A percentile compares a stretch with the other conserved stretches of the same genome.
phyloP scores from a whole-genome alignment of 768 basidiomycete species.

The Suillus hirtellus region DNA sequence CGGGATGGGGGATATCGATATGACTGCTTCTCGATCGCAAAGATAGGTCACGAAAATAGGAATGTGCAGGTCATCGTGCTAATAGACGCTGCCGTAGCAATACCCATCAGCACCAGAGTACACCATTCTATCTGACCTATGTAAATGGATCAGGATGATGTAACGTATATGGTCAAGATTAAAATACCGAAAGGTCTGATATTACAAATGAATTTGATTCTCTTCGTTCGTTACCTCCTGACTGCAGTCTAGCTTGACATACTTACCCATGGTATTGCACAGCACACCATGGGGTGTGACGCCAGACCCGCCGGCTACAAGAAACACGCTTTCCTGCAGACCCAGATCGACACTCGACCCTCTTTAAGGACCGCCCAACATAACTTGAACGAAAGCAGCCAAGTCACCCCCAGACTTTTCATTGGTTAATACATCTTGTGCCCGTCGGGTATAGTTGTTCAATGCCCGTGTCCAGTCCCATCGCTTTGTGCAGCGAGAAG shows the following conservation, averaged over 20 bases:
- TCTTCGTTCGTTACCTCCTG: slow-evolving; percentile 53
- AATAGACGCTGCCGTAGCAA: slow-evolving; percentile 39
- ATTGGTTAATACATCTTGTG: slow-evolving; percentile 31
- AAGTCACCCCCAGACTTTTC: slow-evolving; percentile 6
- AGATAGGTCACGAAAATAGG: slow-evolving; percentile 76
- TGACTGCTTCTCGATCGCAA: slow-evolving; percentile 62
- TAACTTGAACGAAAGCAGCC: slow-evolving; percentile 55
- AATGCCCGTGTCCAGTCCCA: slow-evolving; percentile 79
- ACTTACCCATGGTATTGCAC: slow-evolving; percentile 76
- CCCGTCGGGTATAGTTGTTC: slow-evolving; percentile 48
- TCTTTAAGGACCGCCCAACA: slow-evolving; percentile 61
- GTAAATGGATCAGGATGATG: background rate
- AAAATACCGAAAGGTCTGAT: slow-evolving; percentile 67
- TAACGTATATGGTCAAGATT: background rate
- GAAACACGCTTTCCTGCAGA: slow-evolving; percentile 42
- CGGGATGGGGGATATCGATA: slow-evolving; percentile 60
- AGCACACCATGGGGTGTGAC: slow-evolving; percentile 80
- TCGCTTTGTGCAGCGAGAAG: slow-evolving; percentile 63
- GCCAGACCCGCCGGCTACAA: slow-evolving; percentile 84
- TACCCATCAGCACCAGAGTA: slow-evolving; percentile 47
- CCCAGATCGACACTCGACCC: too few relatives aligned
- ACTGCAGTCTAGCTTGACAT: slow-evolving; percentile 46
- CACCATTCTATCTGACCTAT: slow-evolving; percentile 52
- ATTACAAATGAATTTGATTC: slow-evolving; percentile 83
- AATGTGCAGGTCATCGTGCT: slow-evolving; percentile 67